Percentiles rank a stretch among this genome's conserved stretches.
These are phyloP conservation scores for Friedmanniomyces simplex DNA, from an alignment of 495 filamentous ascomycete genomes.

Conservation along the genomic window DNA sequence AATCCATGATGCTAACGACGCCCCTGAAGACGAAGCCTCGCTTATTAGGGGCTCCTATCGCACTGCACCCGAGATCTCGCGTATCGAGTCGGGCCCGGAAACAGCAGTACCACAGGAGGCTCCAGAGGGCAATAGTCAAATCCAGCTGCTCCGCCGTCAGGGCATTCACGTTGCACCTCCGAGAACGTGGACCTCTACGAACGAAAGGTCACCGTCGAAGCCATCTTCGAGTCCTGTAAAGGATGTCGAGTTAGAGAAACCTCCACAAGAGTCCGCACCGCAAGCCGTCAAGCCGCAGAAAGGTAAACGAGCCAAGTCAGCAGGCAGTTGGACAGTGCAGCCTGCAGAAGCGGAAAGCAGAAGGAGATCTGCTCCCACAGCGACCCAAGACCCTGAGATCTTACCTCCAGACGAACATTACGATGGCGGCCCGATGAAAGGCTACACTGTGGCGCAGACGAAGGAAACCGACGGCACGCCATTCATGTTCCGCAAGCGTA, in stretches of 20 bases:
- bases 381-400: not conserved
- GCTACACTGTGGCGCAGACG: not conserved
- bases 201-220: not conserved
- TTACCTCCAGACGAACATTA: not conserved
- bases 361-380: not conserved
- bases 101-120: not conserved
- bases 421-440: not conserved
- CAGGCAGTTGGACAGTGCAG: not conserved
- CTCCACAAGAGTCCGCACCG: not conserved
- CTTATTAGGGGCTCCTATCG: not conserved
- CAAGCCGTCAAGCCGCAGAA: not conserved
- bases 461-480: slow-evolving; percentile 3
- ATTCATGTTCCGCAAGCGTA: slow-evolving; percentile 15
- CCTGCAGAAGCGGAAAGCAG: not conserved
- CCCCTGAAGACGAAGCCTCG: not conserved
- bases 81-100: not conserved
- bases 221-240: not conserved
- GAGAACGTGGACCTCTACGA: not conserved
- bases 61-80: not conserved
- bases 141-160: not conserved
- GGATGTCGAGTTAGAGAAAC: not conserved
- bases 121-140: not conserved
- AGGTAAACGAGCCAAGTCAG: not conserved
- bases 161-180: not conserved
- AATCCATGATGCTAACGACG: not conserved